Evolutionary conservation across 78 protist species (phyloP), one percentile per base, ranked within the genome.

Genomic region (Dictyostelium capitatum): DNA sequence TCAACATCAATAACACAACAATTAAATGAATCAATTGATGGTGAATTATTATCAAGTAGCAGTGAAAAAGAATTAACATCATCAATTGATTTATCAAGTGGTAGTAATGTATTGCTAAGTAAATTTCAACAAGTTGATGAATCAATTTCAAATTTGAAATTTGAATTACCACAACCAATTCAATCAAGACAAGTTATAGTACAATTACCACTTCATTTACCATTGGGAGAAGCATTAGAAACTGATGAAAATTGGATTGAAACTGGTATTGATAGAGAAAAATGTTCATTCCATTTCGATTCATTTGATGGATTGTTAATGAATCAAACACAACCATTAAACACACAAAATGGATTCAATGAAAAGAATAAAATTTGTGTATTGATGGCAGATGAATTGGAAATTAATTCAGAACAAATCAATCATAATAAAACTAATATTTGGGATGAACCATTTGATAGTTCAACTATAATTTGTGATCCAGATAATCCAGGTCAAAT

Each of bases 241-340:
- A 87, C 79, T 10, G 93, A 87, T 43, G 83, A 59, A 19, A 87
- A 20, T 37, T 87, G 93, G 93, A 50, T 87, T 53, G 93, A 87
- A 25, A 75, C 83, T 28, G 69, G 48, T 47, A 87, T 87, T 51
- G 83, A 77, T 4, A 77, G 73, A 25, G 53, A 59, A 14, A 87
- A 87, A 77, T 87, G 93, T 53, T 47, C 83, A 48, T 87, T 87
- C 74, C 93, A 87, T 51, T 59, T 87, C 47, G 93, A 87, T 30
- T 77, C 93, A 32, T 87, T 87, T 51, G 93, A 87, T 65, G 93
- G 93, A 20, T 51, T 43, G 10, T 20, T 41, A 48, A 19, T 87
- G 54, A 87, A 87, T 6, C 93, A 77, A 30, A 65, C 50, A 28
- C 93, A 87, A 65, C 93, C 93, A 32, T 47, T 87, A 10, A 56